Conservation (phyloP, 2,329 filamentous ascomycete genomes). For the Lachnellula arida region DNA sequence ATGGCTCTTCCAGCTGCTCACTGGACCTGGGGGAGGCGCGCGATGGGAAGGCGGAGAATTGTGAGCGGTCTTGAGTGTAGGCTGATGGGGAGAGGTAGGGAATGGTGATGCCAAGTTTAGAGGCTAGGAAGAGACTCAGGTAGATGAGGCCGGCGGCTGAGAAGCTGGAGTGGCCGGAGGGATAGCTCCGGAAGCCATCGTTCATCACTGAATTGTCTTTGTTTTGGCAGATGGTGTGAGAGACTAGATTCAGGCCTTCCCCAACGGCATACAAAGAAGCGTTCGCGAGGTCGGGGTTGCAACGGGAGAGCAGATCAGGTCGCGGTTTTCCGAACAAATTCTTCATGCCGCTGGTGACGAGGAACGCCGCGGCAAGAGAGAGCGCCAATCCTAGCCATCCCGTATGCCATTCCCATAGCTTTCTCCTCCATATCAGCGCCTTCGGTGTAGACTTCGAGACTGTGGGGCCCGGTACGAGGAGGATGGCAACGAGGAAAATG, state of each 20-base stretch:
- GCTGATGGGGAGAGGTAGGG: constrained; percentile 58
- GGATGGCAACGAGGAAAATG: constrained; percentile 62
- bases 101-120: constrained; percentile 71
- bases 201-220: constrained; percentile 56
- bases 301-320: constrained; percentile 63
- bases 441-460: constrained; percentile 59
- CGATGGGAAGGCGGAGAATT: constrained; percentile 69
- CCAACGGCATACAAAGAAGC: constrained; percentile 58
- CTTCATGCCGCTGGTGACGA: constrained; percentile 84
- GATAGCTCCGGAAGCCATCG: constrained; percentile 83
- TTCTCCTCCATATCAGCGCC: constrained; percentile 68
- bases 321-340: constrained; percentile 62
- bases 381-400: constrained; percentile 80
- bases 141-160: constrained; percentile 79
- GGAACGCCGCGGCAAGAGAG: constrained; percentile 65
- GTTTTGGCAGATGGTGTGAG: constrained; percentile 70
- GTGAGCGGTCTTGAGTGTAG: constrained; percentile 43
- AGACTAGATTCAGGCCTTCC: constrained; percentile 62
- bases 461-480: constrained; percentile 68
- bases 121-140: constrained; percentile 79
- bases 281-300: constrained; percentile 66
- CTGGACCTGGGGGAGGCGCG: constrained; percentile 40
- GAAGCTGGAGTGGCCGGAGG: constrained; percentile 70
- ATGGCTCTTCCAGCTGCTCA: constrained; percentile 10
- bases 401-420: constrained; percentile 85